phyloP scores from a whole-genome alignment of 2,329 filamentous ascomycete species.

The Fusarium sp. region DNA sequence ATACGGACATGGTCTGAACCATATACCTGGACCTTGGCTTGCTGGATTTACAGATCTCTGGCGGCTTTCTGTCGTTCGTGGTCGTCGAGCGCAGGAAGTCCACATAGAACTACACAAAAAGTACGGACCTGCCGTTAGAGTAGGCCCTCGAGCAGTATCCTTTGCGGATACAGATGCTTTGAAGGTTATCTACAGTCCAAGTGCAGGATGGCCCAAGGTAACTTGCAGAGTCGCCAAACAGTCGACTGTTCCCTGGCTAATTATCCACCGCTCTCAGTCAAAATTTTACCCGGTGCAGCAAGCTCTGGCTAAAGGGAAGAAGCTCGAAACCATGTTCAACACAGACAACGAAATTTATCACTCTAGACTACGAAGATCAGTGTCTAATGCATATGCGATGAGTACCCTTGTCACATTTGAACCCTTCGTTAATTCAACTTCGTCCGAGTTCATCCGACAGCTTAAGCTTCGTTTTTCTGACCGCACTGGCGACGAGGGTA shows the following conservation, averaged over 20 bases:
- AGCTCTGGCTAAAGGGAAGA: conserved; percentile 44
- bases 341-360: conserved; percentile 55
- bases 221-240: no score
- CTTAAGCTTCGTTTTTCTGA: conserved; percentile 18
- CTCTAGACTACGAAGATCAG: conserved; percentile 52
- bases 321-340: conserved; percentile 50
- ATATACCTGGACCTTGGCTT: conserved; percentile 15
- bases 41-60: conserved; percentile 25
- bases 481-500: not conserved
- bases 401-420: conserved; percentile 54
- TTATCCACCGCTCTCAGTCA: conserved; percentile 7
- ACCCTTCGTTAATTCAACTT: conserved; percentile 50
- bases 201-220: conserved; percentile 16
- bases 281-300: conserved; percentile 47
- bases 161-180: conserved; percentile 11
- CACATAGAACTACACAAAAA: conserved; percentile 22
- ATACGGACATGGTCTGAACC: conserved; percentile 20
- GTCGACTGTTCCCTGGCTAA: not conserved
- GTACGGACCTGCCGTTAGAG: conserved; percentile 19
- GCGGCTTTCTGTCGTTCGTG: conserved; percentile 18
- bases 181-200: conserved; percentile 18
- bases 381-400: conserved; percentile 55
- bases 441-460: conserved; percentile 25
- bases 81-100: conserved; percentile 22
- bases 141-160: conserved; percentile 17